phyloP scores from a whole-genome alignment of 2,329 filamentous ascomycete genomes.

The Penicillium sp. region DNA sequence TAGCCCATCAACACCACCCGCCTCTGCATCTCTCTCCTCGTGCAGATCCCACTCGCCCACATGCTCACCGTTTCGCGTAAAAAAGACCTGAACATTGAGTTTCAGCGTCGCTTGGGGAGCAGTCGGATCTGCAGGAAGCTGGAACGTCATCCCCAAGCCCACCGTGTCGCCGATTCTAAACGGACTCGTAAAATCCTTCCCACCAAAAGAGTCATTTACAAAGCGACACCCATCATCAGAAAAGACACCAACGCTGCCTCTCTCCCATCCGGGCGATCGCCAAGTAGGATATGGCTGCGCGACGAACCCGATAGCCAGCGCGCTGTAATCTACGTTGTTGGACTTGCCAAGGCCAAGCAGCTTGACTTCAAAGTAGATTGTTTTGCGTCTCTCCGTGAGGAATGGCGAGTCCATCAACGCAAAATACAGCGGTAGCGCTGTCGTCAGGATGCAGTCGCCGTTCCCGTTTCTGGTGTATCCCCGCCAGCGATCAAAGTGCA shows the following conservation, averaged over 20 bases:
- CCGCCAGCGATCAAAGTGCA: conserved; percentile 48
- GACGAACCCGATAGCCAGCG: conserved; percentile 63
- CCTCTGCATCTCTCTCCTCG: conserved; percentile 61
- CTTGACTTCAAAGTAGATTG: conserved; percentile 65
- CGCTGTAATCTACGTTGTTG: conserved; percentile 51
- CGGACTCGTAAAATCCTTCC: conserved; percentile 59
- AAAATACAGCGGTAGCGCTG: conserved; percentile 62
- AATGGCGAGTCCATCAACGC: conserved; percentile 56
- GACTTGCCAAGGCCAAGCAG: conserved; percentile 50
- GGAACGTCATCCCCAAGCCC: conserved; percentile 63
- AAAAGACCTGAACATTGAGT: conserved; percentile 59
- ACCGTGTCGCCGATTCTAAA: conserved; percentile 61
- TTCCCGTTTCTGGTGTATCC: conserved; percentile 50
- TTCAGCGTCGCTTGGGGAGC: conserved; percentile 30
- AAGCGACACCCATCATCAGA: conserved; percentile 68
- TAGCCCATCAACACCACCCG: conserved; percentile 68
- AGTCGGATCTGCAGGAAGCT: conserved; percentile 43
- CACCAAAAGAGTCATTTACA: conserved; percentile 66
- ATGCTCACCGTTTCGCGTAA: conserved; percentile 61
- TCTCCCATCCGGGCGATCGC: conserved; percentile 67
- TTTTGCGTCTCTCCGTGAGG: conserved; percentile 51
- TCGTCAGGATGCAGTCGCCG: conserved; percentile 58
- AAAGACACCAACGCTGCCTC: conserved; percentile 65
- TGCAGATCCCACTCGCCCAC: conserved; percentile 63
- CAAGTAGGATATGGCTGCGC: conserved; percentile 67